Evolutionary conservation across 148 eudicot species (phyloP), one percentile per base, ranked within the genome.

Genomic region (Rhododendron kiyosumense): DNA sequence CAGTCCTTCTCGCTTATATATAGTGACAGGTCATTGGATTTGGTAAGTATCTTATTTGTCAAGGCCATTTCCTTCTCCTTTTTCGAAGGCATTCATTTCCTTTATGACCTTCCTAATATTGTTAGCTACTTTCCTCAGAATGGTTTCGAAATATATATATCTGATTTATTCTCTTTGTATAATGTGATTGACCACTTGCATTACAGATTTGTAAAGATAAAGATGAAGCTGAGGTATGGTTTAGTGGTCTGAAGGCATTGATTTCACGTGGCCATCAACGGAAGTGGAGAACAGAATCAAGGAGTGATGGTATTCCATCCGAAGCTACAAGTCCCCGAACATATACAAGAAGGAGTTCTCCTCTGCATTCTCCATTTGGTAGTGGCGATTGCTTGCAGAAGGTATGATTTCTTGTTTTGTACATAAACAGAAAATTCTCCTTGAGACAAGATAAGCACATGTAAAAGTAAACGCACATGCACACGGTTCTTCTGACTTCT

Each of bases 181-280:
- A 48, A 67, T 81, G 81, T 76, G 17, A 65, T 79, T 84, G 61
- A 86, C 43, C 32, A 3, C 78, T 79, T 51, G 85, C 34, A 18
- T 59, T 51, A 74, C 88, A 96, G 99, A 96, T 96, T 41, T 96
- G 99, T 89, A 96, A 95, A 91, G 98, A 96, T 84, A 96, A 96
- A 89, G 99, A 96, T 85, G 99, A 96, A 94, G 98, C 99, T 79
- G 99, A 96, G 87, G 94, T 94, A 84, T 96, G 99, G 99, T 96
- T 96, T 89, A 96, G 95, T 86, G 99, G 99, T 87, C 91, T 96
- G 48, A 96, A 96, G 91, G 94, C 98, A 84, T 88, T 96, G 86
- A 94, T 94, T 89, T 92, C 98, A 57, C 94, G 94, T 77, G 87
- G 93, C 87, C 97, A 94, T 90, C 97, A 96, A 85, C 86, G 94